phyloP scores from a whole-genome alignment of 441 rosid species.

The Syzygium malaccense region DNA sequence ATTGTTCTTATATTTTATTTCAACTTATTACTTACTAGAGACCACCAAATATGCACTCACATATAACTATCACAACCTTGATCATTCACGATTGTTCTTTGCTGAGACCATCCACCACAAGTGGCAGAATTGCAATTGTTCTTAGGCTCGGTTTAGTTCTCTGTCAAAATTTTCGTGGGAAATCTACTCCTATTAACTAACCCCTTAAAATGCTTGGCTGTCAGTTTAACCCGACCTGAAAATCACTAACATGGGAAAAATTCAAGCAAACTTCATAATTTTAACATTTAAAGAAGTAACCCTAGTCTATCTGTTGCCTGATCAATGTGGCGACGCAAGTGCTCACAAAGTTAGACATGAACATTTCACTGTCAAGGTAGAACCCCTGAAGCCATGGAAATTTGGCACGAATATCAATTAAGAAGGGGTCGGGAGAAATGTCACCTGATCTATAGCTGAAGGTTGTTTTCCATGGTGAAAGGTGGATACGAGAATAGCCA shows the following conservation, averaged over 20 bases:
- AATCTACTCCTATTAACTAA: neutral
- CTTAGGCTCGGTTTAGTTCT: neutral
- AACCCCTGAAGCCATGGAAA: neutral
- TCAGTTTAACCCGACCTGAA: neutral
- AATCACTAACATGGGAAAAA: neutral
- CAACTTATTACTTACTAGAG: neutral
- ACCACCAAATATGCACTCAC: neutral
- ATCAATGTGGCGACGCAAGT: neutral
- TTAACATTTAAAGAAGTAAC: neutral
- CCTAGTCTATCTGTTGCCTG: neutral
- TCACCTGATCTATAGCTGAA: conserved; percentile 95
- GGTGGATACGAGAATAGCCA: conserved; percentile 94
- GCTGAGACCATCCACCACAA: neutral
- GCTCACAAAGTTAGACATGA: neutral
- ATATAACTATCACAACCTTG: neutral
- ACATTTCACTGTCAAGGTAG: neutral
- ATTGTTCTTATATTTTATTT: neutral
- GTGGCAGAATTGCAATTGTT: neutral
- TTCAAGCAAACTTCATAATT: neutral
- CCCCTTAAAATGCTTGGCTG: neutral
- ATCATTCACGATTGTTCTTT: neutral
- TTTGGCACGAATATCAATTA: neutral
- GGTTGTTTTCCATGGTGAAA: conserved; percentile 97
- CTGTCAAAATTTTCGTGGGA: neutral
- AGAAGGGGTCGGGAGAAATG: neutral